Conservation (phyloP, 108 stramenopile genomes). For the Conticribra weissflogii region DNA sequence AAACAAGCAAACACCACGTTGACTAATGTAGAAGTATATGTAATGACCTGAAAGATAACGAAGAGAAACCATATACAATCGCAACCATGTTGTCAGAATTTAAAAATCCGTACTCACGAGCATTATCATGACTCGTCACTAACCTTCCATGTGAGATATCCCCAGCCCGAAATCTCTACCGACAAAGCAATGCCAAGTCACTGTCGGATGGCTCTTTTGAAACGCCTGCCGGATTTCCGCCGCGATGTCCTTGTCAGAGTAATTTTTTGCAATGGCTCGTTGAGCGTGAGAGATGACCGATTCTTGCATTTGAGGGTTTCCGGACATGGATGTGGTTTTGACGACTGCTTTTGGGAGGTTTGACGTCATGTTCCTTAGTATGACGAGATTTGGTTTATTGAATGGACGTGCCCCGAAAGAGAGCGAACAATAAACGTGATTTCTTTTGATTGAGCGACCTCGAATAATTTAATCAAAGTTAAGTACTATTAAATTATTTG, state of each 20-base stretch:
- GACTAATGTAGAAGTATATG: slow-evolving; percentile 73
- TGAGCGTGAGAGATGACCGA: background rate
- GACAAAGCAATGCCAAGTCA: slow-evolving; percentile 75
- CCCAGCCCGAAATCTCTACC: slow-evolving; percentile 66
- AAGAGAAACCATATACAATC: too few relatives aligned
- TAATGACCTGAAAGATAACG: too few relatives aligned
- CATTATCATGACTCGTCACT: too few relatives aligned
- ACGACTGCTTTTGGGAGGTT: slow-evolving; percentile 1
- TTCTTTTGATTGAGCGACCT: too few relatives aligned
- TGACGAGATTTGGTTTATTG: too few relatives aligned
- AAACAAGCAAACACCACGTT: slow-evolving; percentile 65
- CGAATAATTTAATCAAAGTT: too few relatives aligned
- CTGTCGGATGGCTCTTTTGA: slow-evolving; percentile 3
- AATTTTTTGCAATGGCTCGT: slow-evolving; percentile 1
- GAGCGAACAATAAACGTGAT: too few relatives aligned
- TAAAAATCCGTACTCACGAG: too few relatives aligned
- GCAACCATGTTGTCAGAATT: too few relatives aligned
- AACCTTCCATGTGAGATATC: slow-evolving; percentile 58
- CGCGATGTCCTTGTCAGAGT: slow-evolving; percentile 2
- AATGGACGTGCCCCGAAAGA: too few relatives aligned
- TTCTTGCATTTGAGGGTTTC: slow-evolving; percentile 13
- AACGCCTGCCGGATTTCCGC: slow-evolving; percentile 5
- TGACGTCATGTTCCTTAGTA: too few relatives aligned
- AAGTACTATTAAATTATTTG: too few relatives aligned
- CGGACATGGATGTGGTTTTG: slow-evolving; percentile 3